Percentiles rank a stretch among this genome's conserved stretches.
phyloP scores from a whole-genome alignment of 192 early-diverging fungal species.

The Rhizophagus sp. region DNA sequence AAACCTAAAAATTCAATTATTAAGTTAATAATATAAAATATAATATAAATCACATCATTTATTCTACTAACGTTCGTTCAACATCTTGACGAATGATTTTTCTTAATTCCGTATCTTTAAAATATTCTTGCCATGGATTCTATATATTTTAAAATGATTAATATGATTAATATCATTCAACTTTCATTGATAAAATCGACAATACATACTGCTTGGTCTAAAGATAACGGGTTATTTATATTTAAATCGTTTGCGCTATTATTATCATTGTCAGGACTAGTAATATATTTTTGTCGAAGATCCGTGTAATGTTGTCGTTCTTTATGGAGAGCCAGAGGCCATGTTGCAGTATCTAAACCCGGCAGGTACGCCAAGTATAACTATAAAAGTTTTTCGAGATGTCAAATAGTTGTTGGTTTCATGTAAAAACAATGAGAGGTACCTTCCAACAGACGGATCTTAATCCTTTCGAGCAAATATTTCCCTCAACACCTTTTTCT shows the following conservation, averaged over 20 bases:
- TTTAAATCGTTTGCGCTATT: slow-evolving; percentile 59
- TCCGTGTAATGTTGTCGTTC: slow-evolving; percentile 71
- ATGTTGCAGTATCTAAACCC: slow-evolving; percentile 52
- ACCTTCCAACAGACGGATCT: slow-evolving; percentile 66
- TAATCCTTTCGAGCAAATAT: slow-evolving; percentile 50
- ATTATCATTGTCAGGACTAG: slow-evolving; percentile 55
- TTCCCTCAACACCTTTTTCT: slow-evolving; percentile 47
- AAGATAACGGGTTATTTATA: slow-evolving; percentile 84
- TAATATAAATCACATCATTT: background rate
- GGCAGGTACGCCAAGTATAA: slow-evolving; percentile 55
- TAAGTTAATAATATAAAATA: background rate
- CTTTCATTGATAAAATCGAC: background rate
- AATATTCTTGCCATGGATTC: slow-evolving; percentile 95
- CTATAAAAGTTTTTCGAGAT: slow-evolving; percentile 33
- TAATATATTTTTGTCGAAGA: slow-evolving; percentile 67
- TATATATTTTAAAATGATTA: slow-evolving; percentile 30
- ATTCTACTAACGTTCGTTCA: slow-evolving; percentile 72
- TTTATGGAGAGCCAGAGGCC: slow-evolving; percentile 58
- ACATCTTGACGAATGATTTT: slow-evolving; percentile 90
- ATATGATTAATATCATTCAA: background rate
- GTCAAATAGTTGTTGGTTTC: background rate
- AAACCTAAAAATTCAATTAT: slow-evolving; percentile 56
- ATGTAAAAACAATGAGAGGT: background rate
- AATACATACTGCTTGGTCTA: slow-evolving; percentile 61
- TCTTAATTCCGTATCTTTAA: slow-evolving; percentile 81